Conservation (phyloP, 352 stramenopile species). For the Pythium folliculosum region DNA sequence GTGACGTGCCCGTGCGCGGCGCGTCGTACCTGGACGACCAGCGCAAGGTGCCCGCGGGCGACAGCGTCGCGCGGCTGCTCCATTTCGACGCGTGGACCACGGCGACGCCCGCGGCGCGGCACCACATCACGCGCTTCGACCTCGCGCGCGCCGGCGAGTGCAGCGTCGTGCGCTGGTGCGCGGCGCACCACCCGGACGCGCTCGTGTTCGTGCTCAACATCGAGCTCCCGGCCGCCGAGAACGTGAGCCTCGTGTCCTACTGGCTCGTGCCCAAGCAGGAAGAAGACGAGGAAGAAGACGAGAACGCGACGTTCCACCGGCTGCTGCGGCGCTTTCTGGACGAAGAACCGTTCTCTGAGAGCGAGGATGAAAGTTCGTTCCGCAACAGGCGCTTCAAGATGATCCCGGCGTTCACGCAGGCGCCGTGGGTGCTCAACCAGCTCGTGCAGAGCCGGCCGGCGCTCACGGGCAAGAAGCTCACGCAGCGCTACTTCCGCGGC, state of each 20-base stretch:
- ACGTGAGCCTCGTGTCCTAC: constrained; percentile 77
- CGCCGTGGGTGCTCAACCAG: constrained; percentile 80
- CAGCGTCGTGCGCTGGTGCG: constrained; percentile 56
- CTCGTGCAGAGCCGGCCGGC: constrained; percentile 84
- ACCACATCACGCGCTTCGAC: constrained; percentile 60
- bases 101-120: constrained; percentile 40
- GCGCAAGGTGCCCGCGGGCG: constrained; percentile 38
- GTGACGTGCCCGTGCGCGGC: constrained; percentile 55
- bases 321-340: constrained; percentile 64
- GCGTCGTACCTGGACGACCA: constrained; percentile 57
- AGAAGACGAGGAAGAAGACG: constrained; percentile 7
- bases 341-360: constrained; percentile 27
- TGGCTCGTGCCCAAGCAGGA: constrained; percentile 51
- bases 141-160: constrained; percentile 35
- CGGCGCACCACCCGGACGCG: constrained; percentile 45
- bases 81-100: constrained; percentile 70
- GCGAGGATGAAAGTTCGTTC: constrained; percentile 42
- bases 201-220: constrained; percentile 89
- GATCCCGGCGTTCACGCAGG: constrained; percentile 85
- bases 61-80: constrained; percentile 44
- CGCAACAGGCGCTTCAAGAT: constrained; percentile 87
- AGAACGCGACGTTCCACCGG: constrained; percentile 48
- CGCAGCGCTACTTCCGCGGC: constrained; percentile 79
- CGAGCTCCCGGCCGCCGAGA: constrained; percentile 69
- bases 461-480: constrained; percentile 86